Conservation (phyloP, 139 green algal genomes). For the Chlamydomonas sp. region DNA sequence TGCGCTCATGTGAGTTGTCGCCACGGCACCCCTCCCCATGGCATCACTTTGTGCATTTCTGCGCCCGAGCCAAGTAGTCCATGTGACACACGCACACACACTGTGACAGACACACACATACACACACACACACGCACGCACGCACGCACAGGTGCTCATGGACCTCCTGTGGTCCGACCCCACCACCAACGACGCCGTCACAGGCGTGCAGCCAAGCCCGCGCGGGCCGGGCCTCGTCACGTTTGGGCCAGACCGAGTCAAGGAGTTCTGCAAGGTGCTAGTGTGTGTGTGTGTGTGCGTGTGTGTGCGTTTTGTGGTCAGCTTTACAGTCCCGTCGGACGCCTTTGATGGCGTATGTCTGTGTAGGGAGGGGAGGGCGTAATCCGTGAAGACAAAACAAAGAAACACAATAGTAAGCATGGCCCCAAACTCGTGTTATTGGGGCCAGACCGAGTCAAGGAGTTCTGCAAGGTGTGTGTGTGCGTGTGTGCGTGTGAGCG, state of each 20-base stretch:
- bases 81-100: too few species aligned
- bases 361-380: too few species aligned
- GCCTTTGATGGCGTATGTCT: too few species aligned
- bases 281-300: not conserved
- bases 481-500: not conserved
- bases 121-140: too few species aligned
- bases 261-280: slow-evolving; percentile 90
- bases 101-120: too few species aligned
- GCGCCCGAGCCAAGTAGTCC: slow-evolving; percentile 66
- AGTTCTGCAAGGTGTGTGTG: slow-evolving; percentile 87
- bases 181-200: slow-evolving; percentile 89
- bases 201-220: slow-evolving; percentile 88
- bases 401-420: too few species aligned
- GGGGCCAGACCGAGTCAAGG: slow-evolving; percentile 91
- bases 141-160: too few species aligned
- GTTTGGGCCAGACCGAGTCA: slow-evolving; percentile 95
- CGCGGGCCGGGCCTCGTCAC: slow-evolving; percentile 81
- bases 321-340: too few species aligned
- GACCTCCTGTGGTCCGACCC: slow-evolving; percentile 97
- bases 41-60: not conserved
- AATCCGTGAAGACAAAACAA: too few species aligned
- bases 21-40: not conserved
- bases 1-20: too few species aligned
- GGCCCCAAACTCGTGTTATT: slow-evolving; percentile 88
- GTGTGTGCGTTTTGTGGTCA: too few species aligned